Evolutionary conservation across 2,329 filamentous ascomycete species (phyloP).

Genomic region (Biscogniauxia marginata): DNA sequence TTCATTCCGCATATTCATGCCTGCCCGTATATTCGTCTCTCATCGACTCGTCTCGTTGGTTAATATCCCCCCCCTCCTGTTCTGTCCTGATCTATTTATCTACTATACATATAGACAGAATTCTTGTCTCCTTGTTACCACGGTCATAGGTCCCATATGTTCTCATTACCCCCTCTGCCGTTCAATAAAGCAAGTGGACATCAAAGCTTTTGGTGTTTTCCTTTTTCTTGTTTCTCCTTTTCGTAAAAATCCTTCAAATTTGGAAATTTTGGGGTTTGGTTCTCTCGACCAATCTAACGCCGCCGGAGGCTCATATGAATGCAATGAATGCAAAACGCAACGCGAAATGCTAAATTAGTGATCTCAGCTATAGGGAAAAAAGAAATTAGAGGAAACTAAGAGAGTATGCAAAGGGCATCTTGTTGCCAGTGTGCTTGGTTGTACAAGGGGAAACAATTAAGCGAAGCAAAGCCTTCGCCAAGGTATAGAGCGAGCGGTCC

Average conservation of each 20-base stretch:
- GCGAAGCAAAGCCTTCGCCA: neutral
- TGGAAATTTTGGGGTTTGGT: neutral
- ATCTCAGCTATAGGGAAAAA: neutral
- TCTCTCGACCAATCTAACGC: neutral
- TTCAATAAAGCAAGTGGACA: no score
- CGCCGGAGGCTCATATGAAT: neutral
- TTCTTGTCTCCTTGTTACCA: neutral
- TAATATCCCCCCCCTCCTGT: neutral
- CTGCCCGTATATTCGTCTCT: no score
- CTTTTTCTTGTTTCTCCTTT: neutral
- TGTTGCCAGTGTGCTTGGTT: neutral
- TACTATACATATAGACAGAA: slow-evolving; percentile 17
- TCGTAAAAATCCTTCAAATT: neutral
- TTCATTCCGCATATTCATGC: no score
- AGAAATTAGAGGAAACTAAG: neutral
- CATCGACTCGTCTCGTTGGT: no score
- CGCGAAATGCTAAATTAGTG: neutral
- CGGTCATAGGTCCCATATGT: neutral
- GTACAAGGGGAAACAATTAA: neutral
- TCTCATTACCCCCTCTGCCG: neutral
- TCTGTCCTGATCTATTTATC: slow-evolving; percentile 6
- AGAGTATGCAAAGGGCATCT: neutral
- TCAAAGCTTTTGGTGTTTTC: neutral
- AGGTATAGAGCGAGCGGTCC: neutral
- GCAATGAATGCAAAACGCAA: neutral